Percentiles rank a stretch among this genome's conserved stretches.
phyloP scores from a whole-genome alignment of 2,329 filamentous ascomycete species.

The Verticillium nubilum region DNA sequence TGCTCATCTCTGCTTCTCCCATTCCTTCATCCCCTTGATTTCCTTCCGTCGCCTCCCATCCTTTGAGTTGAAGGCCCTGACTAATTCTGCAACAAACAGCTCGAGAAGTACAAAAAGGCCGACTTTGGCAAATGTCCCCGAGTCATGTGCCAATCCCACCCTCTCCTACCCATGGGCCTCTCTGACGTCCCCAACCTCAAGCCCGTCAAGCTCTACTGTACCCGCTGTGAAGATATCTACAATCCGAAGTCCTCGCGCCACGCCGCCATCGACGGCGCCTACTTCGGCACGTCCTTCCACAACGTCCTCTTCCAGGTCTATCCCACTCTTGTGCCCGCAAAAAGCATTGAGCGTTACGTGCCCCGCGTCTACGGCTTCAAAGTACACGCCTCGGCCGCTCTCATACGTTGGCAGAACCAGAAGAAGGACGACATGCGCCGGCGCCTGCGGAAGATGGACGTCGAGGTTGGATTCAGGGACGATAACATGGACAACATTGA shows the following conservation, averaged over 20 bases:
- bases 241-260: constrained; percentile 97
- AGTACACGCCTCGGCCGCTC: constrained; percentile 81
- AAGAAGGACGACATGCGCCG: constrained; percentile 78
- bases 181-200: constrained; percentile 83
- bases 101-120: constrained; percentile 97
- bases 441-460: constrained; percentile 62
- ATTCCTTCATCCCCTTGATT: constrained; percentile 1
- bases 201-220: constrained; percentile 94
- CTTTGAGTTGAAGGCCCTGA: background rate
- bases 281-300: constrained; percentile 97
- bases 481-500: constrained; percentile 60
- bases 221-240: constrained; percentile 96
- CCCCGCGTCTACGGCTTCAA: constrained; percentile 93
- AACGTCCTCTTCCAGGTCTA: constrained; percentile 99
- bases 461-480: constrained; percentile 78
- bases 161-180: constrained; percentile 89
- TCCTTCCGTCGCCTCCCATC: background rate
- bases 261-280: constrained; percentile 91
- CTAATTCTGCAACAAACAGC: constrained; percentile 41
- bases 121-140: constrained; percentile 98
- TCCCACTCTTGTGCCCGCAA: constrained; percentile 79
- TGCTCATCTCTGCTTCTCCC: constrained; percentile 1
- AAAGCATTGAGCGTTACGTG: constrained; percentile 80
- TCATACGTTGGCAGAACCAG: constrained; percentile 85
- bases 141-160: constrained; percentile 90